phyloP scores from a whole-genome alignment of 139 green algal species.

The Chlamydomonas sp. region DNA sequence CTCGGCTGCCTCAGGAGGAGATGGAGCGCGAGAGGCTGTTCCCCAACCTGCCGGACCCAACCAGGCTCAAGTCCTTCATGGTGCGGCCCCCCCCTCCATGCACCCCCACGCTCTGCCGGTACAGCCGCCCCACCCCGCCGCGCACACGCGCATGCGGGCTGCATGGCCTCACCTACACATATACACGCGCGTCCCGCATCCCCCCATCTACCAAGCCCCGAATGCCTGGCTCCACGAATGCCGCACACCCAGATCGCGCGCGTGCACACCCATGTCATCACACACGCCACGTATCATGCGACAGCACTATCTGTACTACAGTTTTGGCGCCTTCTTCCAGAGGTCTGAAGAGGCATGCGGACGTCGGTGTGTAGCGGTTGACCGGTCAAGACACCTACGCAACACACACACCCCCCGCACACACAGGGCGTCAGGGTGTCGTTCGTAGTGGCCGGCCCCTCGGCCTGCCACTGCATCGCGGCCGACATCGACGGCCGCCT shows the following conservation, averaged over 20 bases:
- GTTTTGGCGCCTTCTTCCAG: too few species aligned
- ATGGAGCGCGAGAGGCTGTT: conserved; percentile 47
- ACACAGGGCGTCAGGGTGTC: conserved; percentile 63
- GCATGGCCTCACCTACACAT: neutral
- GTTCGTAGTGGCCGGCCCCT: conserved; percentile 59
- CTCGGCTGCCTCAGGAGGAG: conserved; percentile 37
- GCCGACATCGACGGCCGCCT: conserved; percentile 54
- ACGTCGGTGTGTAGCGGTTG: neutral
- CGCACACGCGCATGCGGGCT: too few species aligned
- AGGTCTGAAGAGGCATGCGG: neutral
- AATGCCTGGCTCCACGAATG: too few species aligned
- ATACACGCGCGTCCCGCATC: neutral
- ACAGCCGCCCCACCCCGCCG: too few species aligned
- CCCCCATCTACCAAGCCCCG: neutral
- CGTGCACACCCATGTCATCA: too few species aligned
- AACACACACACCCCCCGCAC: neutral
- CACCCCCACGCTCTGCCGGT: too few species aligned
- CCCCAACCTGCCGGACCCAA: conserved; percentile 64
- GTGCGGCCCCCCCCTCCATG: conserved; percentile 34
- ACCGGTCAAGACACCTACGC: neutral
- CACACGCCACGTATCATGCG: too few species aligned
- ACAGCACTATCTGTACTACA: too few species aligned
- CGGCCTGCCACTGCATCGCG: conserved; percentile 72
- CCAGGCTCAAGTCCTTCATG: conserved; percentile 56
- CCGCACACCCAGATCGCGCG: too few species aligned